Conservation (phyloP, 164 flowering plant genomes). For the Berberis vulgaris region DNA sequence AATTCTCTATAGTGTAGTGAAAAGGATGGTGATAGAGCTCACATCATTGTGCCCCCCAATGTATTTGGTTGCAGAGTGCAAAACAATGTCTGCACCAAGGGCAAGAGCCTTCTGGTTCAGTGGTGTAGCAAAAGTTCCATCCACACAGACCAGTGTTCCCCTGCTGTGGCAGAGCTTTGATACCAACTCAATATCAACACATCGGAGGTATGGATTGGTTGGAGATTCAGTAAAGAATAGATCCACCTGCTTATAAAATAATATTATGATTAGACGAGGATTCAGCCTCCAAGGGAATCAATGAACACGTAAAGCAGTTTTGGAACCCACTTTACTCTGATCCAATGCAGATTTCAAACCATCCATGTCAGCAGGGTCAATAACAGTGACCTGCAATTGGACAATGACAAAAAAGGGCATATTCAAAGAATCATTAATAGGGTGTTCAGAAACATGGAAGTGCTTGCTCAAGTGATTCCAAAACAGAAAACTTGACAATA, state of each 20-base stretch:
- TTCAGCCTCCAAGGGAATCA: neutral
- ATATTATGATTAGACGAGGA: neutral
- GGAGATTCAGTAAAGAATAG: slow-evolving; percentile 98
- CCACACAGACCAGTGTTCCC: slow-evolving; percentile 83
- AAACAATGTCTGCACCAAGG: slow-evolving; percentile 90
- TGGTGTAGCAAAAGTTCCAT: slow-evolving; percentile 96
- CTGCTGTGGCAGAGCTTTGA: slow-evolving; percentile 82
- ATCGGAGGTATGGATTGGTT: slow-evolving; percentile 91
- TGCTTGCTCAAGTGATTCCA: too few species aligned
- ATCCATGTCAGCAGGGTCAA: slow-evolving; percentile 83
- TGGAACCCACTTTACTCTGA: slow-evolving; percentile 36
- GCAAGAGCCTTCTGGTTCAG: slow-evolving; percentile 91
- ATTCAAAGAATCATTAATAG: too few species aligned
- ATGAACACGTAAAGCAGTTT: neutral
- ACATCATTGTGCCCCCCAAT: slow-evolving; percentile 96
- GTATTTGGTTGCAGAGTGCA: slow-evolving; percentile 91
- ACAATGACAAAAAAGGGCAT: neutral
- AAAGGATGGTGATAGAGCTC: neutral
- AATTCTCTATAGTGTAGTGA: neutral
- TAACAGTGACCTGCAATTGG: slow-evolving; percentile 66
- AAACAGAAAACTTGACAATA: too few species aligned
- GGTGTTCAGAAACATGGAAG: too few species aligned
- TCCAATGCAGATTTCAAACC: slow-evolving; percentile 66
- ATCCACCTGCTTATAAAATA: slow-evolving; percentile 47
- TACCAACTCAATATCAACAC: slow-evolving; percentile 83